Evolutionary conservation across 371 early-diverging fungal genomes (phyloP).

Genomic region (Mucor irregularis): DNA sequence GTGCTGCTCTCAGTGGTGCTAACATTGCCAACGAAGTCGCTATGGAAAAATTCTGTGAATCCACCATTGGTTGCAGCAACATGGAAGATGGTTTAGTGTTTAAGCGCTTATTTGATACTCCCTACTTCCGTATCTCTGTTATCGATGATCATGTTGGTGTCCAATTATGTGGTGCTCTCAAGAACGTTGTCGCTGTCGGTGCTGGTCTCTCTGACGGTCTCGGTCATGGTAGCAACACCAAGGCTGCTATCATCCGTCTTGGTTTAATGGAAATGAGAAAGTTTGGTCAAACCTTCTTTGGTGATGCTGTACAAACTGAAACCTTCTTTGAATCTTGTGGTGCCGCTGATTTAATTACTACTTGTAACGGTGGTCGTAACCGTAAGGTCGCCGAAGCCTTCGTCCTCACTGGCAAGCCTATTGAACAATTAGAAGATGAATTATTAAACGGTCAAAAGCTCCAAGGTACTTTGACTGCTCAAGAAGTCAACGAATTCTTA

Average conservation of each 20-base stretch:
- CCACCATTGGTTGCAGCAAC: slow-evolving; percentile 86
- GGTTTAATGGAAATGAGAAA: slow-evolving; percentile 97
- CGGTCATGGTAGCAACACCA: slow-evolving; percentile 89
- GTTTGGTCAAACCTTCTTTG: slow-evolving; percentile 83
- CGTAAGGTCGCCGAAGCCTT: slow-evolving; percentile 86
- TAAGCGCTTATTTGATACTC: slow-evolving; percentile 82
- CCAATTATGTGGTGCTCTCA: slow-evolving; percentile 97
- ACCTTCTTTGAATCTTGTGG: slow-evolving; percentile 98
- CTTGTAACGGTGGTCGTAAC: slow-evolving; percentile 95
- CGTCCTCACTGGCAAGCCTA: slow-evolving; percentile 80
- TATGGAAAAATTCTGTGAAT: slow-evolving; percentile 91
- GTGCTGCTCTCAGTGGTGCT: slow-evolving; percentile 92
- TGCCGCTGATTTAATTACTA: slow-evolving; percentile 86
- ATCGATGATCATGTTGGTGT: slow-evolving; percentile 90
- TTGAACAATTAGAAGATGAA: slow-evolving; percentile 84
- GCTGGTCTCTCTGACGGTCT: slow-evolving; percentile 97
- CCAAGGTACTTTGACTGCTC: slow-evolving; percentile 94
- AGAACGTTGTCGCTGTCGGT: slow-evolving; percentile 98
- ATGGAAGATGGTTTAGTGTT: slow-evolving; percentile 74
- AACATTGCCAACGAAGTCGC: slow-evolving; percentile 99
- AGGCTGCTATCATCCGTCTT: slow-evolving; percentile 96
- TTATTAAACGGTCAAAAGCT: slow-evolving; percentile 95
- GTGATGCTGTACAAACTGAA: slow-evolving; percentile 61
- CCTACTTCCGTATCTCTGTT: slow-evolving; percentile 84
- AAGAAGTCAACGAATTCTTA: slow-evolving; percentile 87